A percentile compares a stretch with the other conserved stretches of the same genome.
Conservation (phyloP, 140 eudicot species). For the Flaveria floridana region DNA sequence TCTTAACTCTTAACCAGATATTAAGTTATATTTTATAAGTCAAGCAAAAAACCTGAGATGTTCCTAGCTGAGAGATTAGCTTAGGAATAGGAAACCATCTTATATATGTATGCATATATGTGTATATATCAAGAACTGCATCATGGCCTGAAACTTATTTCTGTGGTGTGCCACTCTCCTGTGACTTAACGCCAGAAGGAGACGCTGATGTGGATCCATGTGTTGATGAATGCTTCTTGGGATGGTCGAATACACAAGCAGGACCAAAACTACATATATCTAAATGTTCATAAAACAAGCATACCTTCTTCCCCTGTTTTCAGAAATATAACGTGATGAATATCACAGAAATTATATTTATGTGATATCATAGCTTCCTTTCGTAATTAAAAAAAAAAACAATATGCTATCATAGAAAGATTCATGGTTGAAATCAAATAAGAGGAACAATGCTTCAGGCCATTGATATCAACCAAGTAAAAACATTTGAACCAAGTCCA, state of each 20-base stretch:
- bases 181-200: constrained; percentile 24
- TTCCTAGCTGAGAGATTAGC: constrained; percentile 19
- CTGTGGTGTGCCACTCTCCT: constrained; percentile 15
- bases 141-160: constrained; percentile 26
- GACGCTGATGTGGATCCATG: constrained; percentile 30
- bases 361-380: not conserved
- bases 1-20: constrained; percentile 6
- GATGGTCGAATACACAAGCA: constrained; percentile 32
- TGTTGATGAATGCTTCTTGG: constrained; percentile 15
- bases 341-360: constrained; percentile 17
- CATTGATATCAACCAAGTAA: not conserved
- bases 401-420: constrained; percentile 4
- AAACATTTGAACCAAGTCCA: too few species aligned
- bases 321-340: constrained; percentile 15
- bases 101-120: not conserved
- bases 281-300: constrained; percentile 16
- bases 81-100: constrained; percentile 14
- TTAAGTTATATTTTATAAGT: constrained; percentile 13
- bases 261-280: constrained; percentile 32
- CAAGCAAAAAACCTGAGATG: not conserved
- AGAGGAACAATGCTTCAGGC: constrained; percentile 7
- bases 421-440: constrained; percentile 8
- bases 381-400: not conserved
- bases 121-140: not conserved
- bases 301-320: constrained; percentile 28